Conservation (phyloP, 164 flowering plant species). For the Protea cynaroides region DNA sequence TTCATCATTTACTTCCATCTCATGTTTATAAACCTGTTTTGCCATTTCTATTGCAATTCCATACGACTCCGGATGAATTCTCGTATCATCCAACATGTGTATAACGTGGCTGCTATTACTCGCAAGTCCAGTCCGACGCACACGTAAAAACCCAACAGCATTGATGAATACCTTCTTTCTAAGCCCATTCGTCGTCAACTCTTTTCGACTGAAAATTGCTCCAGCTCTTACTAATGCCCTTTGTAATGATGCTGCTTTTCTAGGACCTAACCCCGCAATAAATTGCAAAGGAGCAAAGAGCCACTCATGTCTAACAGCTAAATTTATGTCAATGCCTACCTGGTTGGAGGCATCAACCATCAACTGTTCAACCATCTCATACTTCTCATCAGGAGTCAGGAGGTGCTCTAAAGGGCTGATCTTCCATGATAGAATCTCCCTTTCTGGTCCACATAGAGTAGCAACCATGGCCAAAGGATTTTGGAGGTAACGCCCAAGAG, state of each 20-base stretch:
- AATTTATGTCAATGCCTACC: constrained; percentile 86
- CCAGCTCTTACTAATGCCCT: constrained; percentile 77
- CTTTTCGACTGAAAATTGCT: constrained; percentile 66
- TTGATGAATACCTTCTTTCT: constrained; percentile 84
- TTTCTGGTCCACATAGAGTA: constrained; percentile 90
- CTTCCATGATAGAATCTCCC: constrained; percentile 91
- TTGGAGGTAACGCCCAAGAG: constrained; percentile 92
- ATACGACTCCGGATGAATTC: constrained; percentile 97
- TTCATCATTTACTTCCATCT: constrained; percentile 32
- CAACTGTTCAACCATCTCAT: constrained; percentile 79
- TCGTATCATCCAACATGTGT: constrained; percentile 89
- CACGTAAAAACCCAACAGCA: constrained; percentile 88
- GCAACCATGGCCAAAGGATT: constrained; percentile 95
- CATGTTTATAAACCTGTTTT: constrained; percentile 56
- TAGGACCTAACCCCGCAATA: constrained; percentile 90
- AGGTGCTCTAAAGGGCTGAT: constrained; percentile 58
- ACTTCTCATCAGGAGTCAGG: constrained; percentile 90
- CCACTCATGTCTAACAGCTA: constrained; percentile 94
- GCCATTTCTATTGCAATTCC: constrained; percentile 82
- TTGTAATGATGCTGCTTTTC: constrained; percentile 87
- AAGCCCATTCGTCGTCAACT: constrained; percentile 57
- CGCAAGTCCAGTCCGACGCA: constrained; percentile 83
- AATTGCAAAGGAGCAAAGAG: constrained; percentile 86
- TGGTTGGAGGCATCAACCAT: constrained; percentile 95
- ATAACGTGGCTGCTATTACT: constrained; percentile 65